Percentiles rank a stretch among this genome's conserved stretches.
These are phyloP conservation scores for Leishmania amazonensis DNA, from an alignment of 208 protist species.

Conservation along the genomic window DNA sequence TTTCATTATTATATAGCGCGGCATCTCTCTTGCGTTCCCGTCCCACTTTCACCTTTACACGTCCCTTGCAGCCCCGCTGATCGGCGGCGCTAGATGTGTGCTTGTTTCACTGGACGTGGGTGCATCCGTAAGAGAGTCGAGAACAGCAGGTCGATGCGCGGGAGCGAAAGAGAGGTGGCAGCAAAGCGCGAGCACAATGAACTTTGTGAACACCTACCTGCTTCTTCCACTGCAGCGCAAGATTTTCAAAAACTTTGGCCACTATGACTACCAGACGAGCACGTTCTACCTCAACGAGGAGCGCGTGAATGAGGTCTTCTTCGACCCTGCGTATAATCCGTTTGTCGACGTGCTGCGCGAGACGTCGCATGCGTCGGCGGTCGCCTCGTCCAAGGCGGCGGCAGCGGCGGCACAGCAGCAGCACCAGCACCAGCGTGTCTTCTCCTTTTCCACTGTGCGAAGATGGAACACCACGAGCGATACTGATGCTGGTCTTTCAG, in stretches of 20 bases:
- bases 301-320: slow-evolving; percentile 39
- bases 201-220: slow-evolving; percentile 35
- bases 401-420: slow-evolving; percentile 4
- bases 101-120: not conserved
- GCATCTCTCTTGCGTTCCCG: not conserved
- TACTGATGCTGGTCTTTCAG: not conserved
- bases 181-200: slow-evolving; percentile 15
- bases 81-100: not conserved
- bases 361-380: slow-evolving; percentile 29
- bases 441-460: not conserved
- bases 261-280: slow-evolving; percentile 40
- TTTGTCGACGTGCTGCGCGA: slow-evolving; percentile 34
- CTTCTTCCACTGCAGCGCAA: slow-evolving; percentile 42
- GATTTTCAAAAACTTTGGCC: slow-evolving; percentile 49
- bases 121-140: not conserved
- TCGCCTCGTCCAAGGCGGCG: slow-evolving; percentile 25
- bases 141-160: not conserved
- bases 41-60: not conserved
- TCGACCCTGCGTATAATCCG: slow-evolving; percentile 26
- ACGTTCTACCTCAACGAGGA: slow-evolving; percentile 45
- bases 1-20: not conserved
- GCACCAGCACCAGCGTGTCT: not conserved
- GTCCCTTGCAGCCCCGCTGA: not conserved
- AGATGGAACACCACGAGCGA: not conserved
- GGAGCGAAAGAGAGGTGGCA: not conserved